A percentile compares a stretch with the other conserved stretches of the same genome.
Evolutionary conservation across 768 basidiomycete genomes (phyloP).

Genomic region (Panaeolus cyanescens): DNA sequence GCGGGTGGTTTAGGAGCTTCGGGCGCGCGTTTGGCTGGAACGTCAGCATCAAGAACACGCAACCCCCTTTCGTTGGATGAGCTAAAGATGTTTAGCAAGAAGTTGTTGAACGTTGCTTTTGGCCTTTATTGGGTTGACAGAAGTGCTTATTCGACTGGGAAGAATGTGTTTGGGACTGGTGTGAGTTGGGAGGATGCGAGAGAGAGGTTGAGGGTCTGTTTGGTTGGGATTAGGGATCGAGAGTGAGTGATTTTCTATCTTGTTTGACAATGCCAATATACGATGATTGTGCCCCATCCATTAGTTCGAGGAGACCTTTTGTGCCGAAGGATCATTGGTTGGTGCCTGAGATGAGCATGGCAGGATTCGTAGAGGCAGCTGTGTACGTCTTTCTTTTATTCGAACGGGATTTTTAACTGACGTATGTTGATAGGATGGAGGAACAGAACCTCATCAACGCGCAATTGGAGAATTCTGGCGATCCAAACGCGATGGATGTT

Average conservation of each 20-base stretch:
- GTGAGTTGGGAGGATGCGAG: slow-evolving; percentile 64
- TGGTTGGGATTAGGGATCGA: slow-evolving; percentile 82
- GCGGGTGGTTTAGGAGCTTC: too few relatives aligned
- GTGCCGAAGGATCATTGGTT: slow-evolving; percentile 87
- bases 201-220: slow-evolving; percentile 73
- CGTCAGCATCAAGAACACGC: slow-evolving; percentile 34
- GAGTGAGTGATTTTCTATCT: slow-evolving; percentile 64
- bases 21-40: too few relatives aligned
- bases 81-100: slow-evolving; percentile 69
- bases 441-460: slow-evolving; percentile 4
- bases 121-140: slow-evolving; percentile 58
- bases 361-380: slow-evolving; percentile 83
- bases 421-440: not conserved
- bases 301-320: slow-evolving; percentile 83
- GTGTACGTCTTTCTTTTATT: slow-evolving; percentile 51
- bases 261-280: too few relatives aligned
- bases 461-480: not conserved
- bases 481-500: not conserved
- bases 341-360: slow-evolving; percentile 48
- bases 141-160: slow-evolving; percentile 9
- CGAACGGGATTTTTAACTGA: not conserved
- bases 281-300: too few relatives aligned
- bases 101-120: slow-evolving; percentile 84
- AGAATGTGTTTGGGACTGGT: slow-evolving; percentile 38
- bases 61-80: slow-evolving; percentile 88